Evolutionary conservation across 2,329 filamentous ascomycete species (phyloP).

Genomic region (Paecilomyces sp.): DNA sequence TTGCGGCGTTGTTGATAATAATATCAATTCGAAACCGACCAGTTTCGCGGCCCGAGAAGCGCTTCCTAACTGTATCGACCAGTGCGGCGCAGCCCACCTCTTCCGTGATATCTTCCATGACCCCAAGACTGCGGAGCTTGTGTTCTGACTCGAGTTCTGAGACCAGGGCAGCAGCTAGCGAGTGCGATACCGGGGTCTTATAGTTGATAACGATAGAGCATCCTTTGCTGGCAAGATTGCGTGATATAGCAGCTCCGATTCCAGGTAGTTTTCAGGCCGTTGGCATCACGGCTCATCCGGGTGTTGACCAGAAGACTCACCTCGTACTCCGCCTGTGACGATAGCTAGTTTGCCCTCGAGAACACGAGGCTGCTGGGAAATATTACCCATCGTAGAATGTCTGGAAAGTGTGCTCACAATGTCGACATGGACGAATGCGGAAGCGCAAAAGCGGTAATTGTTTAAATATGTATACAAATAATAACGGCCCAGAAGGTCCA

Average conservation of each 20-base stretch:
- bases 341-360: conserved; percentile 71
- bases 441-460: no score
- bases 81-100: conserved; percentile 50
- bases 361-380: conserved; percentile 15
- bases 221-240: conserved; percentile 67
- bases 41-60: conserved; percentile 43
- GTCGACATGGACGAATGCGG: no score
- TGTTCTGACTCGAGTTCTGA: conserved; percentile 36
- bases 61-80: conserved; percentile 51
- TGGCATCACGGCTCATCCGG: background rate
- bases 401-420: no score
- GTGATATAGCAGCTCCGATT: conserved; percentile 63
- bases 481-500: no score
- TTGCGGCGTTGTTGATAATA: conserved; percentile 79
- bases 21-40: conserved; percentile 66
- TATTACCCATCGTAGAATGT: background rate
- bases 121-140: conserved; percentile 52
- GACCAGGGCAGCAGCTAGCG: conserved; percentile 50
- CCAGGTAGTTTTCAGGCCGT: conserved; percentile 42
- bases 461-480: no score
- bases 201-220: conserved; percentile 64
- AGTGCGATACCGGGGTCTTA: conserved; percentile 56
- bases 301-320: conserved; percentile 35
- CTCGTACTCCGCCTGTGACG: conserved; percentile 71
- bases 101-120: conserved; percentile 66